Base-by-base conservation (phyloP, 768 basidiomycete genomes). In the Lactarius vividus region DNA sequence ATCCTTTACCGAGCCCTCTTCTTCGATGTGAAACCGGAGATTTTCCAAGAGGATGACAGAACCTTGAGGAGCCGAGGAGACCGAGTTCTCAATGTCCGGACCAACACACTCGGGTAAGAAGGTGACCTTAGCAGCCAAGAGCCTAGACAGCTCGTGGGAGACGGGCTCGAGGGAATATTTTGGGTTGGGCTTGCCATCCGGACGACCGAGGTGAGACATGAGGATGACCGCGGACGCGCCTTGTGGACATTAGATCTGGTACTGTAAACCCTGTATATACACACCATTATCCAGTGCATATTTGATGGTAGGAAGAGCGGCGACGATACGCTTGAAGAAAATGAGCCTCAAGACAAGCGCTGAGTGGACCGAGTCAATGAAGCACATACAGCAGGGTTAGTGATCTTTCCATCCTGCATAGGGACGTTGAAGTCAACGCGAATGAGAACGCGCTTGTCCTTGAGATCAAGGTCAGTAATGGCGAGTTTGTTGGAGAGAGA, bases 131-230 rank as follows among this genome's bases (percentile, higher is more conserved):
- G 40, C 55, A 61, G 78, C 76, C 46, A 98, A 85, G 28, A 86
- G 88, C 71, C 84, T 84, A 73, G 89, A 85, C 37, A 97, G 83
- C 76, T 96, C 92, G 64, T 77, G 77, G 54, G 95, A 86, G 69
- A 98, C 88, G 49, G 94, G 93, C 76, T 85, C 88, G 65, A 99
- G 86, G 8, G 94, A 93, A 82, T 92, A 96, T 74, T 98, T 98
- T 58, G 82, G 81, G 73, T 88, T 88, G 62, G 87, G 86, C 72
- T 92, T 91, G 72, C 96, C 96, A 77, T 98, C 94, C 11, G 96
- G 96, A 69, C 96, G 92, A 28, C 96, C 97, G 63, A 99, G 86
- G 77, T 99, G 96, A 74, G 96, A 98, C 95, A 98, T 97, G 74
- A 98, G 86, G 71, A 93, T 85, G 74, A 98, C 89, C 64, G 84